Evolutionary conservation across 306 rosid genomes (phyloP).

Genomic region (Medicago lupulina): DNA sequence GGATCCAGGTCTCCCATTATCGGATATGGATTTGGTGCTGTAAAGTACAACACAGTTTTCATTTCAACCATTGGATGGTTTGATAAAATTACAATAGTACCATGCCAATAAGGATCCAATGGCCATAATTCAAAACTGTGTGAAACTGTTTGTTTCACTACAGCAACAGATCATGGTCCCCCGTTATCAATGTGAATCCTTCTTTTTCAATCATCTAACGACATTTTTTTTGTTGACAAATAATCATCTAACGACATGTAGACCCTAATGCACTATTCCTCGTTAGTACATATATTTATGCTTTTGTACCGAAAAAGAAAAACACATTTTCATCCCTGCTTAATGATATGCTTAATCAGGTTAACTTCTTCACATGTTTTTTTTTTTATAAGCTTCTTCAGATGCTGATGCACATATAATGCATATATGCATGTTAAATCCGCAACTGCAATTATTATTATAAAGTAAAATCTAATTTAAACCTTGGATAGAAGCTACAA

Average conservation of each 20-base stretch:
- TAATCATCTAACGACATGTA: neutral
- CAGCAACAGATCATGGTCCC: too few species aligned
- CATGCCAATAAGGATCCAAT: too few species aligned
- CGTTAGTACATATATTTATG: conserved; percentile 4
- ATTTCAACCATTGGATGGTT: too few species aligned
- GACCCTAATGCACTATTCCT: conserved; percentile 20
- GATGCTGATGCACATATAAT: too few species aligned
- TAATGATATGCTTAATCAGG: conserved; percentile 5
- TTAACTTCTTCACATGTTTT: neutral
- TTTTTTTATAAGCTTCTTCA: too few species aligned
- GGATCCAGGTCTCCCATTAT: too few species aligned
- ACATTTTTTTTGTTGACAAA: too few species aligned
- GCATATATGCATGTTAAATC: neutral
- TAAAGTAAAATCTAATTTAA: conserved; percentile 1
- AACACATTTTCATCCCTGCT: conserved; percentile 18
- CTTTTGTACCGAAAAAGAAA: conserved; percentile 9
- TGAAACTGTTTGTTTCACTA: too few species aligned
- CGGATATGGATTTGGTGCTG: too few species aligned
- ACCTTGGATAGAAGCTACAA: neutral
- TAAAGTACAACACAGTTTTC: too few species aligned
- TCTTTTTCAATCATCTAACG: neutral
- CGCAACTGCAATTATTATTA: neutral
- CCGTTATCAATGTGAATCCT: neutral
- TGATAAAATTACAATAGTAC: too few species aligned
- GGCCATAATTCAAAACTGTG: too few species aligned